phyloP scores from a whole-genome alignment of 208 protist genomes.

The Leishmania amazonensis region DNA sequence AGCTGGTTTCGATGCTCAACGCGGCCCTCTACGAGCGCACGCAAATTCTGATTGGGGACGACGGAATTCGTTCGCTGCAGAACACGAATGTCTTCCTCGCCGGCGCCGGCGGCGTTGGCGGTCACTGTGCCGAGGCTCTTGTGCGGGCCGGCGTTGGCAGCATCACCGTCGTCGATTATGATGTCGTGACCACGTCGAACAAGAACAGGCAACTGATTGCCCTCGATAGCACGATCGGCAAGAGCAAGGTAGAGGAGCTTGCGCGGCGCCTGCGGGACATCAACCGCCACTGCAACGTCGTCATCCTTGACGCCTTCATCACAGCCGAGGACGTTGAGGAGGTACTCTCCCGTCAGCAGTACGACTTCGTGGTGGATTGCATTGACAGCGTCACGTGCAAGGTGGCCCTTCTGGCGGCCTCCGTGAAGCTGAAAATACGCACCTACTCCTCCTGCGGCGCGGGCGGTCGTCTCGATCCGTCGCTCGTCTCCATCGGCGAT shows the following conservation, averaged over 20 bases:
- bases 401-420: conserved; percentile 69
- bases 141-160: conserved; percentile 86
- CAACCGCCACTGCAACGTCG: conserved; percentile 68
- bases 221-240: conserved; percentile 84
- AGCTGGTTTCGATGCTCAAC: conserved; percentile 49
- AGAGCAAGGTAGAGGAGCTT: conserved; percentile 84
- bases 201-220: conserved; percentile 94
- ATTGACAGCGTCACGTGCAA: conserved; percentile 93
- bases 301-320: conserved; percentile 72
- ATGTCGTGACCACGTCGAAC: conserved; percentile 87
- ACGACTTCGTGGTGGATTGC: conserved; percentile 90
- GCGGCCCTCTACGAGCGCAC: conserved; percentile 84
- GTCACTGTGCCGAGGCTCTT: conserved; percentile 87
- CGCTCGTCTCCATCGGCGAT: conserved; percentile 58
- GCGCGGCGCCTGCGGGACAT: conserved; percentile 81
- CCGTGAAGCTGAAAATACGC: conserved; percentile 53
- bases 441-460: conserved; percentile 86
- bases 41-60: conserved; percentile 83
- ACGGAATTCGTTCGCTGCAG: conserved; percentile 63
- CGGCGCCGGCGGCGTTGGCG: conserved; percentile 87
- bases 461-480: conserved; percentile 81
- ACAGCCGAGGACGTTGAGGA: conserved; percentile 69
- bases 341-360: conserved; percentile 71
- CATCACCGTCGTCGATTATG: conserved; percentile 90
- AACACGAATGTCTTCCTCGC: conserved; percentile 77